A percentile compares a stretch with the other conserved stretches of the same genome.
Conservation (phyloP, 177 flowering plant genomes). For the Telopea speciosissima region DNA sequence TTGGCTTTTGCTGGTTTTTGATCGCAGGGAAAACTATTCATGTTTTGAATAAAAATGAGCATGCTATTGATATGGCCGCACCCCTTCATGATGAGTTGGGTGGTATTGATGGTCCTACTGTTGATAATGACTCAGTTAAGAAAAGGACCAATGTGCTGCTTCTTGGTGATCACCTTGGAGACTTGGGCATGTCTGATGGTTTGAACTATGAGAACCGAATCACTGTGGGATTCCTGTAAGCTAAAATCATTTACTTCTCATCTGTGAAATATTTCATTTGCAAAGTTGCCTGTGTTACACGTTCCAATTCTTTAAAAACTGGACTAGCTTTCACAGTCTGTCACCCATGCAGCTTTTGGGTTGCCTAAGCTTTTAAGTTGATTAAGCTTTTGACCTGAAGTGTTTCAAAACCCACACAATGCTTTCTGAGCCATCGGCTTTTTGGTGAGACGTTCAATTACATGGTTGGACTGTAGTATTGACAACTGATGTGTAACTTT, state of each 20-base stretch:
- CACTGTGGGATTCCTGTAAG: slow-evolving; percentile 91
- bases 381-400: too few relatives aligned
- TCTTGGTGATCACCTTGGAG: slow-evolving; percentile 96
- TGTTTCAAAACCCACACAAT: too few relatives aligned
- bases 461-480: too few relatives aligned
- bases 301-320: too few relatives aligned
- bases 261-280: neutral
- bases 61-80: slow-evolving; percentile 95
- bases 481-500: too few relatives aligned
- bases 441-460: too few relatives aligned
- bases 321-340: too few relatives aligned
- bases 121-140: slow-evolving; percentile 49
- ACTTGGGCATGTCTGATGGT: slow-evolving; percentile 96
- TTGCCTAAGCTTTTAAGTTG: too few relatives aligned
- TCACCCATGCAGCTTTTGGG: too few relatives aligned
- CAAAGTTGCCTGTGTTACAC: too few relatives aligned
- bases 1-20: slow-evolving; percentile 2
- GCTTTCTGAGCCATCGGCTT: too few relatives aligned
- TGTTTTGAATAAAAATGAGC: slow-evolving; percentile 87
- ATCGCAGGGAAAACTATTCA: slow-evolving; percentile 83
- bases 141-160: slow-evolving; percentile 84
- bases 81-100: slow-evolving; percentile 67
- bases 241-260: slow-evolving; percentile 10
- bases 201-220: slow-evolving; percentile 74
- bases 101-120: slow-evolving; percentile 30